phyloP scores from a whole-genome alignment of 2,329 filamentous ascomycete species.

The Aspergillus cejpii region DNA sequence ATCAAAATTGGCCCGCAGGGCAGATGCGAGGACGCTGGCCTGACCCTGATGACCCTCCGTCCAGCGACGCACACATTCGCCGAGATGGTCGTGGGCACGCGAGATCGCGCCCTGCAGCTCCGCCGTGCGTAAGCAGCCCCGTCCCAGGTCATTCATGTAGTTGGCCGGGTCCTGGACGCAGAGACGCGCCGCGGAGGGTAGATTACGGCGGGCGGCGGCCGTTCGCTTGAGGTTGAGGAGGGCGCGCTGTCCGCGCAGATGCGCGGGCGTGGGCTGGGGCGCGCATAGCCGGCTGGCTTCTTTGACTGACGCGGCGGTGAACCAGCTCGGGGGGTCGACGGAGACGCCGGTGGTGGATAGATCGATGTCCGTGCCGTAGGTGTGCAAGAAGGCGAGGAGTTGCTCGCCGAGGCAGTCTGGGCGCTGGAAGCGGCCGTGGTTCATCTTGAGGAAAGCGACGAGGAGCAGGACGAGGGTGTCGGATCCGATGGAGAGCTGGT shows the following conservation, averaged over 20 bases:
- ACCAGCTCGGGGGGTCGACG: constrained; percentile 43
- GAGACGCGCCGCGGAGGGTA: constrained; percentile 35
- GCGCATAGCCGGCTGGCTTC: constrained; percentile 10
- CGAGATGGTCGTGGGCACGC: constrained; percentile 23
- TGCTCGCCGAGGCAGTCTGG: constrained; percentile 35
- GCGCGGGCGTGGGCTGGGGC: constrained; percentile 15
- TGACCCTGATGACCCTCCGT: constrained; percentile 5
- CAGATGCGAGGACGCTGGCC: constrained; percentile 21
- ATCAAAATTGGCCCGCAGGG: constrained; percentile 29
- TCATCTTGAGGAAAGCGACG: constrained; percentile 47
- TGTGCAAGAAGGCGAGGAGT: constrained; percentile 46
- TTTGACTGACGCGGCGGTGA: constrained; percentile 25
- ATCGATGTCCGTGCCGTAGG: constrained; percentile 45
- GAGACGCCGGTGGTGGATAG: constrained; percentile 45
- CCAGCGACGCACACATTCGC: constrained; percentile 21
- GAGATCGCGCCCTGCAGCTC: constrained; percentile 45
- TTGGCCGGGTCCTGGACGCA: constrained; percentile 56
- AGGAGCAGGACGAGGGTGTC: constrained; percentile 54
- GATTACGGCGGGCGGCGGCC: constrained; percentile 30
- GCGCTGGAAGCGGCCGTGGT: constrained; percentile 28
- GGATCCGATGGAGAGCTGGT: constrained; percentile 46
- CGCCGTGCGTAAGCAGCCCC: constrained; percentile 43
- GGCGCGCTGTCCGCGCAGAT: constrained; percentile 36
- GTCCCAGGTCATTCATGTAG: constrained; percentile 52
- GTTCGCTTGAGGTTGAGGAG: constrained; percentile 32